These are phyloP conservation scores for Haberlea rhodopensis DNA, from an alignment of 257 asterid species.

Conservation along the genomic window DNA sequence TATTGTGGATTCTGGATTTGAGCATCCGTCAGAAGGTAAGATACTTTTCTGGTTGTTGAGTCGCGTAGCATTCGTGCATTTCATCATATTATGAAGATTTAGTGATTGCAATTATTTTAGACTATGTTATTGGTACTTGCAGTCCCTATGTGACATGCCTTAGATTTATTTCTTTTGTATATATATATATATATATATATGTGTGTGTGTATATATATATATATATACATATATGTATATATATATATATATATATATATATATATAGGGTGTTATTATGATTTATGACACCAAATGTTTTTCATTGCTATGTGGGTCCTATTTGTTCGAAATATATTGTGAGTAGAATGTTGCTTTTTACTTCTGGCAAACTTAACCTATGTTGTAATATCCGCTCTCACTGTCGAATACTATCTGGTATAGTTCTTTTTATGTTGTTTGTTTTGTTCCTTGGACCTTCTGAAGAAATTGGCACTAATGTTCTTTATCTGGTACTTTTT, in stretches of 20 bases:
- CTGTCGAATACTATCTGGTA: neutral
- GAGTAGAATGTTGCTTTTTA: no score
- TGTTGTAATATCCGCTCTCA: neutral
- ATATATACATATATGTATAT: no score
- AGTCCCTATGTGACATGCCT: neutral
- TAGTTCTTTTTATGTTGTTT: neutral
- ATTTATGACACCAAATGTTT: slow-evolving; percentile 34
- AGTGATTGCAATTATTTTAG: neutral
- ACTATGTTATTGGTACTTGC: neutral
- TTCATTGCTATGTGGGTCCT: slow-evolving; percentile 43
- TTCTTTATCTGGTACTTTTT: slow-evolving; percentile 17
- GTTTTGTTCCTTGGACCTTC: slow-evolving; percentile 8
- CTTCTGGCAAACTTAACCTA: neutral
- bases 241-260: no score
- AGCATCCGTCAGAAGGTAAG: slow-evolving; percentile 64
- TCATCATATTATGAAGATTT: neutral
- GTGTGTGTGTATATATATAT: no score
- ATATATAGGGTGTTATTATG: neutral
- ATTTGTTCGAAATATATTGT: slow-evolving; percentile 30
- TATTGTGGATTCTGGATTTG: slow-evolving; percentile 60
- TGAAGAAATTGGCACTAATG: neutral
- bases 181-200: no score
- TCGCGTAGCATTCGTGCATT: neutral
- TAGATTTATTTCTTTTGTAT: no score
- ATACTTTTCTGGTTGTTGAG: slow-evolving; percentile 4